A percentile compares a stretch with the other conserved stretches of the same genome.
phyloP scores from a whole-genome alignment of 345 rosid species.

The Pseudoturritis turrita region DNA sequence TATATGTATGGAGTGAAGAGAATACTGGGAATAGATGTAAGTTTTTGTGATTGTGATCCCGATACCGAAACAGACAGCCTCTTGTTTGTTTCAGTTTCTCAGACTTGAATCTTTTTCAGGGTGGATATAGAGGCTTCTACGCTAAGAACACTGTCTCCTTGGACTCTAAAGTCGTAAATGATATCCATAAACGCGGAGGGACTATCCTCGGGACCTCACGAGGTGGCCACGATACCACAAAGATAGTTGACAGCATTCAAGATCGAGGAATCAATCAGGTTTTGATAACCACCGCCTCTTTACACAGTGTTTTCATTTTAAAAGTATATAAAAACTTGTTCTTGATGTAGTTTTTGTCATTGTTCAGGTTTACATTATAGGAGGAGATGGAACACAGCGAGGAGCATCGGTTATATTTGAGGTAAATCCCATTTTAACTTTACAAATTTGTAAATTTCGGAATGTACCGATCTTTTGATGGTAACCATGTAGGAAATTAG shows the following conservation, averaged over 20 bases:
- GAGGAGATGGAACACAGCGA: conserved; percentile 83
- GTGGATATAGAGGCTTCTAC: conserved; percentile 83
- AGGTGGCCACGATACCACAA: conserved; percentile 73
- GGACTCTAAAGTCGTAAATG: conserved; percentile 62
- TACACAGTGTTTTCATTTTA: not conserved
- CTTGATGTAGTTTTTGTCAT: not conserved
- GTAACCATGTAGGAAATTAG: conserved; percentile 53
- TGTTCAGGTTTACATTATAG: conserved; percentile 63
- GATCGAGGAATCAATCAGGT: conserved; percentile 84
- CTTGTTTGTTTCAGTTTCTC: conserved; percentile 4
- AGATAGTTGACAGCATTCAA: conserved; percentile 80
- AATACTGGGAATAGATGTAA: conserved; percentile 76
- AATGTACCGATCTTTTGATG: not conserved
- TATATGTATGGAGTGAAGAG: conserved; percentile 78
- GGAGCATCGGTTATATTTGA: conserved; percentile 69
- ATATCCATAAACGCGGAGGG: conserved; percentile 84
- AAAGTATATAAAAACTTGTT: not conserved
- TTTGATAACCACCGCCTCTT: not conserved
- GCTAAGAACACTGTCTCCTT: conserved; percentile 57
- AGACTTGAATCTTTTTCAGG: conserved; percentile 35
- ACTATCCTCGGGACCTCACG: conserved; percentile 73
- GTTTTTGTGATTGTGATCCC: conserved; percentile 12
- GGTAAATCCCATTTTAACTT: conserved; percentile 31
- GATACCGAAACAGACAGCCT: not conserved
- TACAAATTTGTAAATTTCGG: not conserved